These are phyloP conservation scores for Skeletonema tropicum DNA, from an alignment of 108 stramenopile genomes.

Conservation along the genomic window DNA sequence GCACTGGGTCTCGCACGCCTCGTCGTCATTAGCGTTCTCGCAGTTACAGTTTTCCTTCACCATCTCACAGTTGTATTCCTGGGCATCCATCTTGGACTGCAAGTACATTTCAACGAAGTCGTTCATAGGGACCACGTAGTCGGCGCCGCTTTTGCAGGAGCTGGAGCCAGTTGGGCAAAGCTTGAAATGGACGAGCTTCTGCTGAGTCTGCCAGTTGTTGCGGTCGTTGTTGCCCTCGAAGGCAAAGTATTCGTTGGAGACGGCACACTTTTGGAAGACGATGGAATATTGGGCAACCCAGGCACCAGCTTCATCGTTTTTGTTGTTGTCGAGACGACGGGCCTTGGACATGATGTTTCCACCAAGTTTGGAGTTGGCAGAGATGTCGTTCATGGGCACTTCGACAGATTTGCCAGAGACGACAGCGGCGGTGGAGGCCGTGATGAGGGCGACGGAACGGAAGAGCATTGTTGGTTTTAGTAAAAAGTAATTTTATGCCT, in stretches of 20 bases:
- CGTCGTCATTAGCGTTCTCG: constrained; percentile 31
- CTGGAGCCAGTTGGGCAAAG: constrained; percentile 42
- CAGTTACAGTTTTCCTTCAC: constrained; percentile 44
- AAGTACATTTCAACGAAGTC: constrained; percentile 42
- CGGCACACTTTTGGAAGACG: constrained; percentile 3
- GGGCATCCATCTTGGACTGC: constrained; percentile 35
- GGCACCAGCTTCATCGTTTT: constrained; percentile 31
- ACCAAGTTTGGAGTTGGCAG: constrained; percentile 27
- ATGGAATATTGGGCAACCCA: constrained; percentile 9
- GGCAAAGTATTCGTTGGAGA: not conserved
- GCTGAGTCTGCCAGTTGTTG: not conserved
- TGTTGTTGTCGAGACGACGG: constrained; percentile 35
- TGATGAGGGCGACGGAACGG: constrained; percentile 13
- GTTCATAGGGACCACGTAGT: constrained; percentile 52
- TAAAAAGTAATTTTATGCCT: no score
- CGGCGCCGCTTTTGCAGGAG: constrained; percentile 31
- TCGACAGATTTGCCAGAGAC: constrained; percentile 19
- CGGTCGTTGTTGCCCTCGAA: not conserved
- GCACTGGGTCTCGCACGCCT: constrained; percentile 18
- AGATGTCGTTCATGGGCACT: constrained; percentile 21
- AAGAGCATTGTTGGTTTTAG: constrained; percentile 1
- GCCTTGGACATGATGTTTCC: constrained; percentile 43
- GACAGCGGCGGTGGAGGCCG: constrained; percentile 10
- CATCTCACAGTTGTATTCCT: constrained; percentile 45
- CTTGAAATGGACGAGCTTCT: constrained; percentile 48